A percentile compares a stretch with the other conserved stretches of the same genome.
These are phyloP conservation scores for Melastoma malabathricum DNA, from an alignment of 345 rosid species.

Conservation along the genomic window DNA sequence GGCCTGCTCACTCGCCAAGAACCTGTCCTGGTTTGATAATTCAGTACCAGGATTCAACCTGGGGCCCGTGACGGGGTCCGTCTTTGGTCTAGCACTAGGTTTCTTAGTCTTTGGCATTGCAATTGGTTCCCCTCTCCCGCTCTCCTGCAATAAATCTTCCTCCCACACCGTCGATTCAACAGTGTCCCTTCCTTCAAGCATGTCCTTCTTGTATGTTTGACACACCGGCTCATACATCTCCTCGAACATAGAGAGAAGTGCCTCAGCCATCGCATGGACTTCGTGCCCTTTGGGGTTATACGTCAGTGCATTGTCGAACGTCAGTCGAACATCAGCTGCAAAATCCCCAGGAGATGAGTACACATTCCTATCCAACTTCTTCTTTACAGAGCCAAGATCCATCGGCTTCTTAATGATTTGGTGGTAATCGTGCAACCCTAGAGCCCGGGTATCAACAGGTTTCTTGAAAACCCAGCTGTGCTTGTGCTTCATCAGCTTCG, in stretches of 20 bases:
- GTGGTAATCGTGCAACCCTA: conserved; percentile 31
- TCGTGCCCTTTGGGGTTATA: conserved; percentile 36
- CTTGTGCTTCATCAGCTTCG: conserved; percentile 34
- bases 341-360: conserved; percentile 29
- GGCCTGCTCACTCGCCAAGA: not conserved
- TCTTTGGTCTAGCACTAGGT: not conserved
- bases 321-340: conserved; percentile 33
- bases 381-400: conserved; percentile 45
- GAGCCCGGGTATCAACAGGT: conserved; percentile 30
- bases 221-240: conserved; percentile 17
- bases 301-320: conserved; percentile 40
- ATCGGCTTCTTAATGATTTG: conserved; percentile 36
- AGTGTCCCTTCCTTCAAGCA: not conserved
- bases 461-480: conserved; percentile 29
- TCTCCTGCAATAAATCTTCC: conserved; percentile 8
- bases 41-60: conserved; percentile 2
- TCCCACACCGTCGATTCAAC: conserved; percentile 4
- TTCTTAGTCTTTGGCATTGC: conserved; percentile 4
- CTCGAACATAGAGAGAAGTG: conserved; percentile 16
- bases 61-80: conserved; percentile 1
- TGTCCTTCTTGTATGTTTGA: conserved; percentile 13
- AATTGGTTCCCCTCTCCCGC: conserved; percentile 7
- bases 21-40: conserved; percentile 5
- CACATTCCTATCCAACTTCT: conserved; percentile 12
- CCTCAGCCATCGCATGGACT: conserved; percentile 30